Evolutionary conservation across 176 grass and related monocot species (phyloP).

Genomic region (Rhynchospora tenuis): DNA sequence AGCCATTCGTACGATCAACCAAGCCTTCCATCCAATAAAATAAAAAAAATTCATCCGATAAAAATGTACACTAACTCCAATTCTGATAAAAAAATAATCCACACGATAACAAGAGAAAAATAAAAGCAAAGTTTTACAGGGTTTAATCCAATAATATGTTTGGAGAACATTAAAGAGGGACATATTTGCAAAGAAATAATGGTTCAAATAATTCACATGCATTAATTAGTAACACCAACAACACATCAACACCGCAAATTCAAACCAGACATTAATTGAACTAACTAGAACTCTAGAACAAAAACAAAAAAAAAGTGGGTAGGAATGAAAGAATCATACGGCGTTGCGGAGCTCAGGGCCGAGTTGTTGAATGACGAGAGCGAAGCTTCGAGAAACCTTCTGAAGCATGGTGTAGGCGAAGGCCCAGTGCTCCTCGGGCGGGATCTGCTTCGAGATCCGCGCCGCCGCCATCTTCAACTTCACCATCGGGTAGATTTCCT

Average conservation of each 20-base stretch:
- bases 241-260: background rate
- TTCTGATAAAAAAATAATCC: too few species aligned
- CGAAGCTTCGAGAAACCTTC: constrained; percentile 90
- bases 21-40: background rate
- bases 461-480: constrained; percentile 71
- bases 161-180: background rate
- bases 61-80: background rate
- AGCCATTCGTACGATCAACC: background rate
- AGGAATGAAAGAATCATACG: constrained; percentile 22
- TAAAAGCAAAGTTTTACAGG: background rate
- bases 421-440: constrained; percentile 79
- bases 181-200: background rate
- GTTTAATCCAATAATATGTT: background rate
- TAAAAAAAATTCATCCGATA: background rate
- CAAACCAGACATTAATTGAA: background rate
- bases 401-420: constrained; percentile 98
- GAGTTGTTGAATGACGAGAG: constrained; percentile 98
- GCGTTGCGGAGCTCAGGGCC: constrained; percentile 78
- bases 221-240: background rate
- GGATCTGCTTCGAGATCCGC: constrained; percentile 86
- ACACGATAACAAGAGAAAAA: background rate
- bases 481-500: constrained; percentile 64
- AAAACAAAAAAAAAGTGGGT: background rate
- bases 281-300: background rate
- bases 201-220: background rate